phyloP scores from a whole-genome alignment of 164 flowering plant genomes.

The Brasenia schreberi region DNA sequence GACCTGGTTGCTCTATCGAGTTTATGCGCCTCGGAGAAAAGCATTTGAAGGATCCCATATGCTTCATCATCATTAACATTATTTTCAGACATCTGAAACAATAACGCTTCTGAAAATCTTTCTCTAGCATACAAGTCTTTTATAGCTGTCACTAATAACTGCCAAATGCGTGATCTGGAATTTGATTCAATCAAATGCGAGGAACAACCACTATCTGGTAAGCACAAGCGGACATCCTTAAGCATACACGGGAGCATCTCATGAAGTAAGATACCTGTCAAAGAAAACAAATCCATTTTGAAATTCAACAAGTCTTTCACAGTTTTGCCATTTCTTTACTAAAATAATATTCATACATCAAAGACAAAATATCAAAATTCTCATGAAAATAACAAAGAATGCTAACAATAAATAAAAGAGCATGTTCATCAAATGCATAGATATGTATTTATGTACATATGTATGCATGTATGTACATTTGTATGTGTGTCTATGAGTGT shows the following conservation, averaged over 20 bases:
- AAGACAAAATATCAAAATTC: too few species aligned
- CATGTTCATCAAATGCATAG: too few species aligned
- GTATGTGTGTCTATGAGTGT: too few species aligned
- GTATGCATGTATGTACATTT: too few species aligned
- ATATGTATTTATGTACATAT: too few species aligned
- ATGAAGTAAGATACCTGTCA: slow-evolving; percentile 54
- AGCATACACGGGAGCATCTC: slow-evolving; percentile 50
- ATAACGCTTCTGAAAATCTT: slow-evolving; percentile 65
- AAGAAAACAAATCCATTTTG: not conserved
- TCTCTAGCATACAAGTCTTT: slow-evolving; percentile 69
- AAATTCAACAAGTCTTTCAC: not conserved
- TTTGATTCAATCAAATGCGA: slow-evolving; percentile 27
- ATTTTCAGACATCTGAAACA: slow-evolving; percentile 44
- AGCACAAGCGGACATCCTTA: slow-evolving; percentile 27
- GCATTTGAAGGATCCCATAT: slow-evolving; percentile 74
- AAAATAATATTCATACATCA: too few species aligned
- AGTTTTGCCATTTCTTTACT: too few species aligned
- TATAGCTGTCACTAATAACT: slow-evolving; percentile 50
- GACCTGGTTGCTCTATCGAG: slow-evolving; percentile 48
- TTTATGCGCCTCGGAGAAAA: slow-evolving; percentile 33
- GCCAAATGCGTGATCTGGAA: slow-evolving; percentile 47
- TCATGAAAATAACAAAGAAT: too few species aligned
- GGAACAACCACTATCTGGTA: slow-evolving; percentile 19
- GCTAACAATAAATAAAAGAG: too few species aligned
- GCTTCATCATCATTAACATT: slow-evolving; percentile 56